Evolutionary conservation across 129 eudicot species (phyloP), one percentile per base, ranked within the genome.

Genomic region (Cynara cardunculus): DNA sequence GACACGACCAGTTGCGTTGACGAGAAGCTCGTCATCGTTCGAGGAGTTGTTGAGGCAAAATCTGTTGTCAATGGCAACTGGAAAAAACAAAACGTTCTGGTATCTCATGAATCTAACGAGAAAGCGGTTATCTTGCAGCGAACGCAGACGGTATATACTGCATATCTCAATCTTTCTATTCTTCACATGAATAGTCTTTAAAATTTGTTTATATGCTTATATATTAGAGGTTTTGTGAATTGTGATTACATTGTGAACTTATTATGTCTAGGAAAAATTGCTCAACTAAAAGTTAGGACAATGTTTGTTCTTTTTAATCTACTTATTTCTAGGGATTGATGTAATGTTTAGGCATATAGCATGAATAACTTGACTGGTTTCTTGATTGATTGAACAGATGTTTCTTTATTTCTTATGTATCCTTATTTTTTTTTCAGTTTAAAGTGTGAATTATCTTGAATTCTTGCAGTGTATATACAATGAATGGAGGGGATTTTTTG

Each of bases 391-490:
- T 10, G 25, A 71, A 28, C 62, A 16, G 25, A 7, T 75, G 31
- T 19, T 61, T 62, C 11, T 70, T 11, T n/a, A 30, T 62, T 22
- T 61, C 5, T 56, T 49, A 66, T 44, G 5, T 34, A 56, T 77
- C 59, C 19, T 46, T 19, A n/a, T 32, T 71, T 39, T 30, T 19
- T 59, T 30, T 21, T 32, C 19, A 10, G 71, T 80, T 59, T 41
- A 25, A 49, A 78, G 44, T 78, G 44, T 59, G 59, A 28, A 2
- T 30, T 76, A 46, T 62, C 11, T 28, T 77, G 59, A 37, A 25
- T 83, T 78, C 21, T 72, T 89, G 80, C 31, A 94, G 99, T 90
- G 94, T 78, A 89, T 94, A 83, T 94, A 92, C 91, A 90, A 92
- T 21, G 96, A 90, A 84, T 89, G 96, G 97, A 86, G 91, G 82